Evolutionary conservation across 495 filamentous ascomycete species (phyloP), one percentile per base, ranked within the genome.

Genomic region (Aspergillus affinis): DNA sequence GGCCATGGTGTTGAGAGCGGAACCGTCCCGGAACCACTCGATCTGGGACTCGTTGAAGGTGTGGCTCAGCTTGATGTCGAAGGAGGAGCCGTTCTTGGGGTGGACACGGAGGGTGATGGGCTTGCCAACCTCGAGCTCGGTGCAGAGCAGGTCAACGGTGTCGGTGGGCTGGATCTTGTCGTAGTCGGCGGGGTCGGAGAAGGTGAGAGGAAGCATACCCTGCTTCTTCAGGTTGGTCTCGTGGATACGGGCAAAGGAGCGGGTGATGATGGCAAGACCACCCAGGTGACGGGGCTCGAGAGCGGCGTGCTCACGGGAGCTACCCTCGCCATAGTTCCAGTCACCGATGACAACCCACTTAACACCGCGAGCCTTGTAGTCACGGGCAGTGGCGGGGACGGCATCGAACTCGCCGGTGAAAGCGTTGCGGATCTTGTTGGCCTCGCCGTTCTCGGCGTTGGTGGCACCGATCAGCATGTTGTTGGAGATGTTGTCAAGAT

Each of bases 221-320:
- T 98, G 94, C 88, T 98, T 98, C 91, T 98, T 98, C 81, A 98
- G 79, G 85, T 98, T 98, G 81, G 94, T 98, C 83, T 98, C 94
- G 85, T 98, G 94, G 75, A 98, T 98, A 89, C 94, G 95, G 70
- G 94, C 94, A 75, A 98, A 98, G 68, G 85, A 89, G 72, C 90
- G 87, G 75, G 90, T 93, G 78, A 98, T 95, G 85, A 98, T 95
- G 67, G 95, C 94, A 64, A 97, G 85, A 75, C 92, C 94, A 64
- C 94, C 94, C 57, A 98, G 90, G 82, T 98, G 94, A 70, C 94
- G 88, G 71, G 94, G 94, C 83, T 98, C 95, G 46, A 98, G 86
- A 70, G 94, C 94, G 59, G 94, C 94, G 77, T 98, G 94, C 83
- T 98, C 94, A 82, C 94, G 91, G 50, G 94, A 98, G 71, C 84